Evolutionary conservation across 225 moss, liverwort and hornwort genomes (phyloP).

Genomic region (Asterella californica): DNA sequence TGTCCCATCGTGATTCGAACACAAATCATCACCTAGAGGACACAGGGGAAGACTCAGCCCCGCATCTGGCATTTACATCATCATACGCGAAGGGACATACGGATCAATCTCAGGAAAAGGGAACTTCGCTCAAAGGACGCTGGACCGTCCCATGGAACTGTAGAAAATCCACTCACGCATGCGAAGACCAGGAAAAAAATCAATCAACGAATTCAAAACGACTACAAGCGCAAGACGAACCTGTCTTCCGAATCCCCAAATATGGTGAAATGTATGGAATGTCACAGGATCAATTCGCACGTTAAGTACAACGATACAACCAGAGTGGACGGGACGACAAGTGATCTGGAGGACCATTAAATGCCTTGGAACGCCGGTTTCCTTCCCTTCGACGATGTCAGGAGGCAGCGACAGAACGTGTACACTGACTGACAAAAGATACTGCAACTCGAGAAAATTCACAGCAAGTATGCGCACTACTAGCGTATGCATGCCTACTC

Average conservation of each 20-base stretch:
- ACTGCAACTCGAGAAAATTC: not conserved
- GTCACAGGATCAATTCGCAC: not conserved
- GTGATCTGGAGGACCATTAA: not conserved
- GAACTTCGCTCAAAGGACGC: not conserved
- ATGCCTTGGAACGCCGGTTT: too few species aligned
- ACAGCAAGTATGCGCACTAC: not conserved
- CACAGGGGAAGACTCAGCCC: not conserved
- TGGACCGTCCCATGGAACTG: not conserved
- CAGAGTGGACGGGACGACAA: not conserved
- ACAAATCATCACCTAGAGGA: not conserved
- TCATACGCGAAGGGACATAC: not conserved
- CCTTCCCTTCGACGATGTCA: too few species aligned
- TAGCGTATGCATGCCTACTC: not conserved
- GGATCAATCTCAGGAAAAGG: not conserved
- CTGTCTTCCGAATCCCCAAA: not conserved
- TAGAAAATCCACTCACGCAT: conserved; percentile 1
- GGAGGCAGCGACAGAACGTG: not conserved
- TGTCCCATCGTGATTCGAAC: not conserved
- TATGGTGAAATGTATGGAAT: not conserved
- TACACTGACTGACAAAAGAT: not conserved
- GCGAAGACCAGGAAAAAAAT: not conserved
- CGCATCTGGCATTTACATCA: conserved; percentile 1
- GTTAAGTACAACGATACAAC: not conserved
- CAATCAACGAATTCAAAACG: not conserved
- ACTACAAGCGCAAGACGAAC: not conserved